Base-by-base conservation (phyloP, 495 filamentous ascomycete species). In the Aspergillus conjunctus region DNA sequence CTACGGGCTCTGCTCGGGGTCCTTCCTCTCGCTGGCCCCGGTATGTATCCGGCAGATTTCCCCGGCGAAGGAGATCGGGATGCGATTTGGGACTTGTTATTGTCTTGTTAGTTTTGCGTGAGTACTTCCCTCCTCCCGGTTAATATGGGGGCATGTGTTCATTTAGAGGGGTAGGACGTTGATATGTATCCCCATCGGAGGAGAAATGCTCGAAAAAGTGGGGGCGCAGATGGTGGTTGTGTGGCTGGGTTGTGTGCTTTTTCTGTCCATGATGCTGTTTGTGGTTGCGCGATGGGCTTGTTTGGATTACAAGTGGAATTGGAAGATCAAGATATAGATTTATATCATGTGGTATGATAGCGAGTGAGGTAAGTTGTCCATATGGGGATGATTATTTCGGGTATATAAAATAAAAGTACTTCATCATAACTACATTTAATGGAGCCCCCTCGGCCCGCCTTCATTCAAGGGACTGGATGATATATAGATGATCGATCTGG, bases 71-170 rank as follows among this genome's bases (percentile, higher is more conserved):
- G 73, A 87, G 49, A 88, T 87, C 50, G 87, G 87, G 10, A 77
- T 84, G 59, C 84, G 84, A 52, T 90, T 88, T 66, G 88, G 85
- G 1, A 86, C 85, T 0, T 81, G 80, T 54, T 90, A 90, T 65
- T 83, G 80, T 0, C 63, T 89, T n/a, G 87, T 87, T 9, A 85
- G 83, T 34, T 68, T 89, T 58, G 85, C 85, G 75, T 78, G 58
- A 60, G 75, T 54, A 15, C 43, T 14, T 56, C 10, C 5, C 8
- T 15, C 2, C 15, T 20, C 1, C 2, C n/a, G 34, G 11, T 6
- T 21, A 21, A 43, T 17, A 10, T 15, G 10, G 33, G 20, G 31
- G 9, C 10, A 3, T 34, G 30, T 32, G 18, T n/a, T 66, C 33
- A 53, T 20, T 1, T 32, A 22, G 11, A 9, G n/a, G n/a, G n/a